These are phyloP conservation scores for Samsoniella hepiali DNA, from an alignment of 2,329 filamentous ascomycete genomes.

Conservation along the genomic window DNA sequence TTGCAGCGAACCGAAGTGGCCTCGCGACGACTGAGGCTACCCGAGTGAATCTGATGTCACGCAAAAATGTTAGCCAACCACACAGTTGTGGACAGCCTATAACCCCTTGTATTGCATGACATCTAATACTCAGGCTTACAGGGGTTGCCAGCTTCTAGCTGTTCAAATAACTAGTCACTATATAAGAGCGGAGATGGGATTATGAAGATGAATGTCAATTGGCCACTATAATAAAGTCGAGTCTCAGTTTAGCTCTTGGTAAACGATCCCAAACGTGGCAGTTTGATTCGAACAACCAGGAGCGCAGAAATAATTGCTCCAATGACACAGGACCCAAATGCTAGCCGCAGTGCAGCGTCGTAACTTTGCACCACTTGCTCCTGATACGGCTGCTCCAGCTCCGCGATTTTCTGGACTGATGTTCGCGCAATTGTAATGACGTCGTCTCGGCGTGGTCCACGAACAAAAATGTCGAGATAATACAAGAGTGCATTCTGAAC, in stretches of 20 bases:
- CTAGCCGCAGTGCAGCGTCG: conserved; percentile 46
- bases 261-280: conserved; percentile 47
- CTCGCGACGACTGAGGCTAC: conserved; percentile 23
- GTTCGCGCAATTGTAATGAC: conserved; percentile 51
- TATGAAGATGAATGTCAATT: neutral
- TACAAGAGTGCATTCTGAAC: conserved; percentile 67
- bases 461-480: conserved; percentile 59
- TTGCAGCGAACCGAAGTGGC: conserved; percentile 32
- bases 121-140: too few species aligned
- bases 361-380: conserved; percentile 57
- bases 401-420: conserved; percentile 52
- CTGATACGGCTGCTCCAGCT: conserved; percentile 41
- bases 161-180: neutral
- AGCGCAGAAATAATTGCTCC: conserved; percentile 47
- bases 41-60: neutral
- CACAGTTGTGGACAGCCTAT: too few species aligned
- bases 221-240: neutral
- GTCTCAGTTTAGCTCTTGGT: neutral
- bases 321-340: conserved; percentile 42
- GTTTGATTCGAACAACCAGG: conserved; percentile 48
- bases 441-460: conserved; percentile 53
- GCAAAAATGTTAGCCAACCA: too few species aligned
- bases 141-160: too few species aligned
- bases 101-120: too few species aligned
- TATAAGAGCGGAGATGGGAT: neutral